phyloP scores from a whole-genome alignment of 2,329 filamentous ascomycete species.

The Diplocarpon mali region DNA sequence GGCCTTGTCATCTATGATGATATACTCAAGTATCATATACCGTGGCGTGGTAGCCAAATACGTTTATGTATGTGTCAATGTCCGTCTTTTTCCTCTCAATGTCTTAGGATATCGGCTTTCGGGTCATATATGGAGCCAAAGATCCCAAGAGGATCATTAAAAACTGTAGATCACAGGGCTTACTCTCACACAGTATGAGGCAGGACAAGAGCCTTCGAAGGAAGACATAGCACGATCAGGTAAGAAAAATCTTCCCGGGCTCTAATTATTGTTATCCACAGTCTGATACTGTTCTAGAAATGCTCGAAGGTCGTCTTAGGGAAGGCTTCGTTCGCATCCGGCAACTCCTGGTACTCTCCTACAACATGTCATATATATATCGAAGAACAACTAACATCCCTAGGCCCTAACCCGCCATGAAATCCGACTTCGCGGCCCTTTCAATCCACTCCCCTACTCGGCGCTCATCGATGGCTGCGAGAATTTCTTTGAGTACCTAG shows the following conservation, averaged over 20 bases:
- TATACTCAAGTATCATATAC: conserved; percentile 47
- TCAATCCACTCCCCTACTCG: conserved; percentile 44
- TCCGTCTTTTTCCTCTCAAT: no score
- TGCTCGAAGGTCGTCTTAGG: conserved; percentile 46
- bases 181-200: conserved; percentile 31
- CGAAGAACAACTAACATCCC: neutral
- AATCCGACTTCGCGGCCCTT: conserved; percentile 44
- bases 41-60: conserved; percentile 42
- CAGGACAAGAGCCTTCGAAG: conserved; percentile 39
- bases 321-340: conserved; percentile 48
- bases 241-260: neutral
- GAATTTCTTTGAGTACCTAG: conserved; percentile 47
- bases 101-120: no score
- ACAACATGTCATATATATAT: neutral
- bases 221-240: conserved; percentile 39
- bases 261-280: no score
- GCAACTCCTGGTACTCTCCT: conserved; percentile 35
- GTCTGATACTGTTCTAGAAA: conserved; percentile 30
- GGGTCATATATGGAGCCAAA: no score
- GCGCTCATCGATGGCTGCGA: conserved; percentile 45
- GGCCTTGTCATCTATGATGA: conserved; percentile 44
- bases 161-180: no score
- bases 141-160: no score
- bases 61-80: conserved; percentile 32
- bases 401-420: conserved; percentile 46